These are phyloP conservation scores for Apophysomyces variabilis DNA, from an alignment of 371 early-diverging fungal species.

Conservation along the genomic window DNA sequence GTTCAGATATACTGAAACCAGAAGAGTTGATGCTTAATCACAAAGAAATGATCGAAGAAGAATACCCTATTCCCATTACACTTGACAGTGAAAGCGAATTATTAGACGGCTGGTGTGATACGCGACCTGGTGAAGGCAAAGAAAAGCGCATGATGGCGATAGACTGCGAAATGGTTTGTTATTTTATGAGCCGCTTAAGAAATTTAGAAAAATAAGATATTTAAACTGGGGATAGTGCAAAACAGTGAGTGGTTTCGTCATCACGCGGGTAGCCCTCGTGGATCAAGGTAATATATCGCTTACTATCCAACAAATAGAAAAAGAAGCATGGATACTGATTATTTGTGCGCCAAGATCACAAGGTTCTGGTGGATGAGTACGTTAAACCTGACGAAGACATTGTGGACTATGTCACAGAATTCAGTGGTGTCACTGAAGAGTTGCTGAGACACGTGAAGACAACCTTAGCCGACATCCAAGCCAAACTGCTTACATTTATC, in stretches of 20 bases:
- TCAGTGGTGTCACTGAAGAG: conserved; percentile 67
- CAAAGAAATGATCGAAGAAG: conserved; percentile 42
- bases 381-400: conserved; percentile 68
- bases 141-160: conserved; percentile 58
- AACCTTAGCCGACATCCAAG: conserved; percentile 57
- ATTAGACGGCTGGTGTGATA: conserved; percentile 52
- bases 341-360: conserved; percentile 44
- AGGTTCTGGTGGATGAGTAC: conserved; percentile 63
- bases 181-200: conserved; percentile 1
- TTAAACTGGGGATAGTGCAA: conserved; percentile 50
- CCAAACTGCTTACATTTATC: conserved; percentile 42
- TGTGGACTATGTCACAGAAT: conserved; percentile 68
- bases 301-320: neutral
- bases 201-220: conserved; percentile 3
- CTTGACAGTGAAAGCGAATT: conserved; percentile 30
- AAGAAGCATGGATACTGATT: conserved; percentile 24
- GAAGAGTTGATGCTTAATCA: conserved; percentile 36
- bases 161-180: conserved; percentile 80
- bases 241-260: conserved; percentile 64
- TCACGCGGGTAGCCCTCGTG: conserved; percentile 70
- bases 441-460: conserved; percentile 53
- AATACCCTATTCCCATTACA: conserved; percentile 51
- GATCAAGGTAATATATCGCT: conserved; percentile 38
- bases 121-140: conserved; percentile 28
- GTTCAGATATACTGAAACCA: conserved; percentile 6